Conservation (phyloP, 2,329 filamentous ascomycete species). For the Fusarium drepaniforme region DNA sequence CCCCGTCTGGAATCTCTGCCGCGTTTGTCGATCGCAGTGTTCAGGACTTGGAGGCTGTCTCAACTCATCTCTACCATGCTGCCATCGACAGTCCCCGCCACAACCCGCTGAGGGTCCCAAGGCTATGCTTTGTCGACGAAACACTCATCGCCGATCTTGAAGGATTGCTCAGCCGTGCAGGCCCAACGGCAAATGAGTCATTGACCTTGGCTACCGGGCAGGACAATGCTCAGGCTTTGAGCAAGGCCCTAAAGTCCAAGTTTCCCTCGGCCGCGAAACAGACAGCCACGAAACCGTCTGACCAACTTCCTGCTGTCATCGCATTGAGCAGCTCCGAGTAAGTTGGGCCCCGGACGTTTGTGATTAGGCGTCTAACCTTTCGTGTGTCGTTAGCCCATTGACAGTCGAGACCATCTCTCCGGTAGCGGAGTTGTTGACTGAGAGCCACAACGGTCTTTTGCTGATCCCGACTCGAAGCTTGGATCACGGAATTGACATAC, state of each 20-base stretch:
- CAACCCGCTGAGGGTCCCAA: background rate
- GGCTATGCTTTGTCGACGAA: background rate
- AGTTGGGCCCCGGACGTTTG: rapidly evolving
- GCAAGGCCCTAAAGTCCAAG: background rate
- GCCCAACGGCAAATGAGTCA: background rate
- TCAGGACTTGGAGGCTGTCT: background rate
- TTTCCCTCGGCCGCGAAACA: background rate
- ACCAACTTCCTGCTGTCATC: background rate
- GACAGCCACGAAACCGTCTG: background rate
- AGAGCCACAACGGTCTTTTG: background rate
- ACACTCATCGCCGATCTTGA: background rate
- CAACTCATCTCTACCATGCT: background rate
- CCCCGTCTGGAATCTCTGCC: background rate
- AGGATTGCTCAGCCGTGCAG: background rate
- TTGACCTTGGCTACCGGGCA: background rate
- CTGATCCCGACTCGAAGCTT: background rate
- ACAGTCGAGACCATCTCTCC: background rate
- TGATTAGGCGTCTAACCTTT: background rate
- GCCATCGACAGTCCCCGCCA: background rate
- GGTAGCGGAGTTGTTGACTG: background rate
- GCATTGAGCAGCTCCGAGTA: background rate
- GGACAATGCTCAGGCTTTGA: background rate
- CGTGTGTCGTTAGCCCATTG: background rate
- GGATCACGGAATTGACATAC: background rate
- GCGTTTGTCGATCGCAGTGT: background rate